These are phyloP conservation scores for Berkeleyomyces basicola DNA, from an alignment of 2,329 filamentous ascomycete genomes.

Conservation along the genomic window DNA sequence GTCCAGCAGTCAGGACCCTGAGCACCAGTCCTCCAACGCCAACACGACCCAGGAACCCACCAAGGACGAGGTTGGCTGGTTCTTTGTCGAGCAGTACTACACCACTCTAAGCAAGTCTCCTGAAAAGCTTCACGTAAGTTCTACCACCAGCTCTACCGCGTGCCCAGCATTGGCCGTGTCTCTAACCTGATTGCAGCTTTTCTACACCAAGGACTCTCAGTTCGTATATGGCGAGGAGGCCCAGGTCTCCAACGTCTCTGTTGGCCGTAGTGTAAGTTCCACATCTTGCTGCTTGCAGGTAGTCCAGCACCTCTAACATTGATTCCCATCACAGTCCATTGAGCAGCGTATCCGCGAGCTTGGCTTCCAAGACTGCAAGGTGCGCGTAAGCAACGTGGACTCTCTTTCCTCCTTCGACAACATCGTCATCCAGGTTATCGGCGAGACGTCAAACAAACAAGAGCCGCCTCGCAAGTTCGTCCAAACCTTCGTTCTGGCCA, in stretches of 20 bases:
- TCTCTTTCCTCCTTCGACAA: conserved; percentile 83
- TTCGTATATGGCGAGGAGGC: conserved; percentile 87
- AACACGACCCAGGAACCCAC: conserved; percentile 31
- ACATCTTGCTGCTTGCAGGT: neutral
- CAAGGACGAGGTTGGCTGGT: conserved; percentile 98
- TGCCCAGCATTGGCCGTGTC: neutral
- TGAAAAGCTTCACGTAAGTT: conserved; percentile 69
- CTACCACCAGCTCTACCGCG: neutral
- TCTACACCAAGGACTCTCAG: conserved; percentile 92
- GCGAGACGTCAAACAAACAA: conserved; percentile 89
- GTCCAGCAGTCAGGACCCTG: conserved; percentile 27
- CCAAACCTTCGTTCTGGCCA: conserved; percentile 92
- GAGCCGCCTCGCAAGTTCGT: conserved; percentile 89
- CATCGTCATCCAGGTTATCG: conserved; percentile 96
- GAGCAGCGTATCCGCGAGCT: conserved; percentile 86
- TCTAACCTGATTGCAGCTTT: conserved; percentile 38
- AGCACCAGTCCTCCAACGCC: conserved; percentile 10
- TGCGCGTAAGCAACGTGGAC: conserved; percentile 94
- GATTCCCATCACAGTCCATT: conserved; percentile 49
- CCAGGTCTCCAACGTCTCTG: conserved; percentile 68
- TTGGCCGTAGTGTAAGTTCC: conserved; percentile 58
- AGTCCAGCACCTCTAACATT: conserved; percentile 13
- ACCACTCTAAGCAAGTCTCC: conserved; percentile 89
- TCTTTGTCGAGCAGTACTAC: conserved; percentile 99
- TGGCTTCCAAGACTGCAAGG: conserved; percentile 94